Conservation (phyloP, 805 yeast species). For the Yarrowia phangngaensis region DNA sequence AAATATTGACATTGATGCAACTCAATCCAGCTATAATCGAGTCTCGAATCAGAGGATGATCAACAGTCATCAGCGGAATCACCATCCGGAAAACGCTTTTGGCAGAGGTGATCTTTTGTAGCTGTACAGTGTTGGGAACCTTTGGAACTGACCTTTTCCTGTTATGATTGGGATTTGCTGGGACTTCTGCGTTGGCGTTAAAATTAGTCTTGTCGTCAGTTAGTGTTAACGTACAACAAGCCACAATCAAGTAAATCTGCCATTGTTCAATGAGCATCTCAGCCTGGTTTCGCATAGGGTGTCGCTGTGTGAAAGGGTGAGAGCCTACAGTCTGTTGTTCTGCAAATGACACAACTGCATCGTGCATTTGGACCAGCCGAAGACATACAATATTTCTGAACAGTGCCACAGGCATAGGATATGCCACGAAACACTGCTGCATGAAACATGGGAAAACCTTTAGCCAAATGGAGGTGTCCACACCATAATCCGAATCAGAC, state of each 20-base stretch:
- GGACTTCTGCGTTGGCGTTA: slow-evolving; percentile 47
- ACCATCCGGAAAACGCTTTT: slow-evolving; percentile 84
- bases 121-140: slow-evolving; percentile 68
- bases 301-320: slow-evolving; percentile 30
- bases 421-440: slow-evolving; percentile 64
- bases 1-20: slow-evolving; percentile 84
- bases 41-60: slow-evolving; percentile 67
- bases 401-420: slow-evolving; percentile 91
- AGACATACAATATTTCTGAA: slow-evolving; percentile 89
- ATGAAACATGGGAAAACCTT: slow-evolving; percentile 75
- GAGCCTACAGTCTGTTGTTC: slow-evolving; percentile 30
- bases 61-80: slow-evolving; percentile 69
- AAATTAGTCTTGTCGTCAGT: slow-evolving; percentile 80
- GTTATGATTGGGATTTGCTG: slow-evolving; percentile 46
- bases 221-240: slow-evolving; percentile 85
- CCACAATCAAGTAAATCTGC: slow-evolving; percentile 84
- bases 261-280: slow-evolving; percentile 78
- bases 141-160: slow-evolving; percentile 75
- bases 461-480: slow-evolving; percentile 96
- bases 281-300: slow-evolving; percentile 49
- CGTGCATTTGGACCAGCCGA: slow-evolving; percentile 71
- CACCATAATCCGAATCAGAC: slow-evolving; percentile 90
- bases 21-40: slow-evolving; percentile 87
- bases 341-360: slow-evolving; percentile 36
- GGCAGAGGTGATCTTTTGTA: slow-evolving; percentile 89